Evolutionary conservation across 2,329 filamentous ascomycete genomes (phyloP).

Genomic region (Juglanconis oblonga): DNA sequence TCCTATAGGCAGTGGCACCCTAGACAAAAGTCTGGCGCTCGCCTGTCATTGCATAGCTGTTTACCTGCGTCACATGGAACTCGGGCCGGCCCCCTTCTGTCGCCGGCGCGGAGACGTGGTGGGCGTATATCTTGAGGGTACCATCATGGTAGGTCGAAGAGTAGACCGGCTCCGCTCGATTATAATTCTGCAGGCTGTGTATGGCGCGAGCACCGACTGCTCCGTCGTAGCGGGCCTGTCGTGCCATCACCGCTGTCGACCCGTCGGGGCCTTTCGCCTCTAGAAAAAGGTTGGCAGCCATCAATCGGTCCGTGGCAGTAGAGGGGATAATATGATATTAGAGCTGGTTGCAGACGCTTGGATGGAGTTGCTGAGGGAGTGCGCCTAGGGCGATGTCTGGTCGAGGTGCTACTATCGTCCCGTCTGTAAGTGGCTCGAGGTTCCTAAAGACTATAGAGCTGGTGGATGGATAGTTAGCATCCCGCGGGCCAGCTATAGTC

Average conservation of each 20-base stretch:
- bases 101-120: constrained; percentile 28
- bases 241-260: constrained; percentile 25
- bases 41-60: constrained; percentile 26
- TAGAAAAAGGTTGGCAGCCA: constrained; percentile 40
- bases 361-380: neutral
- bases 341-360: constrained; percentile 23
- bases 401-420: neutral
- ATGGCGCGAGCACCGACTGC: constrained; percentile 35
- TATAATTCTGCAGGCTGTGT: constrained; percentile 20
- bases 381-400: neutral
- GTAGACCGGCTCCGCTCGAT: constrained; percentile 28
- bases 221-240: constrained; percentile 36
- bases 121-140: constrained; percentile 35
- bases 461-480: constrained; percentile 23
- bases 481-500: constrained; percentile 25
- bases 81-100: constrained; percentile 28
- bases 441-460: constrained; percentile 30
- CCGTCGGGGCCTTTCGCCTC: constrained; percentile 35
- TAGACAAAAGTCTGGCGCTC: constrained; percentile 28
- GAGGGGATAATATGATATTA: constrained; percentile 30
- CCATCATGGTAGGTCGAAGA: constrained; percentile 36
- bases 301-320: constrained; percentile 27
- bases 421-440: neutral
- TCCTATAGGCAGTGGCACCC: constrained; percentile 35
- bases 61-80: constrained; percentile 40